Base-by-base conservation (phyloP, 768 basidiomycete genomes). In the Podaxis sp. region DNA sequence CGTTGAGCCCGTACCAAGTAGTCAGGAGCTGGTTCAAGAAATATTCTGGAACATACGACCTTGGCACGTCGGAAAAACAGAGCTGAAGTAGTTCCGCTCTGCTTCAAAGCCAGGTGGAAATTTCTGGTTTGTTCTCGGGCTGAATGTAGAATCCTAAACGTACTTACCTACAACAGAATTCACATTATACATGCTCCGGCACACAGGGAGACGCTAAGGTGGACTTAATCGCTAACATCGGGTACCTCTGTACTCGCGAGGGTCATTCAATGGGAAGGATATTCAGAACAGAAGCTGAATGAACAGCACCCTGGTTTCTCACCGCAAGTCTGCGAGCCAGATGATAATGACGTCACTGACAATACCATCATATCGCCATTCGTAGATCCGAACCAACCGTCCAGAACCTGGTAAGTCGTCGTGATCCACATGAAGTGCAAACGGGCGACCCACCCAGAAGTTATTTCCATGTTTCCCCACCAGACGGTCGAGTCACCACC, bases 341-440 rank as follows among this genome's bases (percentile, higher is more conserved):
- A 13, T 19, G 25, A 38, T 36, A 13, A 24, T 58, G 57, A 58
- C 57, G 57, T 58, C 57, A 58, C 9, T 13, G 22, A 17, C 57
- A 9, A 49, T 58, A 50, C 27, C 56, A 57, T 47, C 46, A 47
- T 37, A 38, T 55, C 53, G 29, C 19, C 38, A 55, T 40, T 49
- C 22, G 27, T 50, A 50, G 57, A 58, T 58, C 57, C 57, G 49
- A 13, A 50, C 49, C 49, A 50, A 50, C 12, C 0, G 49, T 50
- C 49, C 22, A 25, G 19, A 50, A 24, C 19, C 24, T 19, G 19
- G 19, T 22, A 46, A 9, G n/a, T 19, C 43, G 7, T 17, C 17
- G 43, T 46, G 19, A 19, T 17, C 12, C 43, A n/a, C 43, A n/a
- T 19, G 19, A 43, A 19, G 5, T 17, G 19, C 43, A 46, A 17